Evolutionary conservation across 176 grass and related monocot species (phyloP).

Genomic region (Juncus effusus): DNA sequence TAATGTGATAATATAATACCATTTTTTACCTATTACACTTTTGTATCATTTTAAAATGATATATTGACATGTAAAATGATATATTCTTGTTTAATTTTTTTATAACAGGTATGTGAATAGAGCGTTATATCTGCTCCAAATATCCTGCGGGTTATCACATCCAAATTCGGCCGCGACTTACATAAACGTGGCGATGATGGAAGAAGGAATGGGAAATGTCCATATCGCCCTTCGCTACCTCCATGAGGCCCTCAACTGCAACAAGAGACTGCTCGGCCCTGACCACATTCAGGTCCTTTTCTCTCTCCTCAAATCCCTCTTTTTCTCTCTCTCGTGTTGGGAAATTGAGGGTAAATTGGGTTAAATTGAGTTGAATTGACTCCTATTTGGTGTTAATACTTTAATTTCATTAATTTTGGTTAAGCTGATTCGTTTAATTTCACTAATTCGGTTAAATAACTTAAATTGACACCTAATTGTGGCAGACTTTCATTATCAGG

Average conservation of each 20-base stretch:
- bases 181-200: conserved; percentile 99
- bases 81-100: no score
- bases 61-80: no score
- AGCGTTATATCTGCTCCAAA: conserved; percentile 94
- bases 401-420: background rate
- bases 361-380: background rate
- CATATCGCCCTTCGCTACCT: conserved; percentile 94
- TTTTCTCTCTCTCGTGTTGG: conserved; percentile 24
- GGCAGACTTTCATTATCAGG: background rate
- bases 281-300: conserved; percentile 92
- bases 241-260: conserved; percentile 98
- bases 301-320: background rate
- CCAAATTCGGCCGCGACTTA: conserved; percentile 99
- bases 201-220: conserved; percentile 99
- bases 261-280: conserved; percentile 88
- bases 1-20: no score
- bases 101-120: conserved; percentile 78
- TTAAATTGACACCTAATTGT: background rate
- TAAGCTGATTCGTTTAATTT: background rate
- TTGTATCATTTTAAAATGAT: no score
- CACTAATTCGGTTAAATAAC: no score
- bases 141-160: conserved; percentile 92
- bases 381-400: background rate
- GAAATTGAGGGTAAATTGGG: background rate
- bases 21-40: no score